Evolutionary conservation across 2,329 filamentous ascomycete species (phyloP), one percentile per base, ranked within the genome.

Genomic region (Botryosphaeria agaves): DNA sequence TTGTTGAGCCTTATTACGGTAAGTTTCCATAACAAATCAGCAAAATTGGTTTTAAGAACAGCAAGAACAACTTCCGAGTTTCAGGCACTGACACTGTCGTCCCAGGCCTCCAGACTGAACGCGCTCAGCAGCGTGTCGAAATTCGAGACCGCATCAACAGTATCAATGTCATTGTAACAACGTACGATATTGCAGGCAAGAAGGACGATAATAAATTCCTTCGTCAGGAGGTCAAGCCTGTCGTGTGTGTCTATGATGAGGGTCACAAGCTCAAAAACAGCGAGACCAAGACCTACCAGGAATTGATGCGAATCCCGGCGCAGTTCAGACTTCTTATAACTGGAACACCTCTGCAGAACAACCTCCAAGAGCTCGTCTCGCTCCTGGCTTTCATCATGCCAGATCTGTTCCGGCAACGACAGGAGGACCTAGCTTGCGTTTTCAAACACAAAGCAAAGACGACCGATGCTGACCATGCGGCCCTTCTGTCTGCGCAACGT

Each of bases 341-440:
- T 17, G 89, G 89, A 25, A 98, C 89, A 0, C 89, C 89, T 0
- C 66, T 98, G 2, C 82, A 91, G 51, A 91, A 98, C 56, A 95
- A 95, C 49, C 62, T 98, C 14, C 76, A 87, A 47, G 89, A 98
- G 55, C 71, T 98, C 44, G 77, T 84, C 24, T 80, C 84, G 2
- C 69, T 98, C 9, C 68, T 98, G 8, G 82, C 77, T n/a, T 95
- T 98, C 48, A 84, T 98, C 44, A 77, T 95, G 52, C 89, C 89
- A 0, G 59, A 69, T 5, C 67, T 95, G 20, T 98, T 98, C 50
- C 62, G 69, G 7, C 69, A 76, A 20, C 73, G 77, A 38, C 72
- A 78, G 42, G 75, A 89, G 6, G 72, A 85, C 36, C 65, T 98
- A n/a, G 66, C 77, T 34, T 77, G 74, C 31, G 78, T 95, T 28